Base-by-base conservation (phyloP, 805 yeast species). In the Candida awuae region DNA sequence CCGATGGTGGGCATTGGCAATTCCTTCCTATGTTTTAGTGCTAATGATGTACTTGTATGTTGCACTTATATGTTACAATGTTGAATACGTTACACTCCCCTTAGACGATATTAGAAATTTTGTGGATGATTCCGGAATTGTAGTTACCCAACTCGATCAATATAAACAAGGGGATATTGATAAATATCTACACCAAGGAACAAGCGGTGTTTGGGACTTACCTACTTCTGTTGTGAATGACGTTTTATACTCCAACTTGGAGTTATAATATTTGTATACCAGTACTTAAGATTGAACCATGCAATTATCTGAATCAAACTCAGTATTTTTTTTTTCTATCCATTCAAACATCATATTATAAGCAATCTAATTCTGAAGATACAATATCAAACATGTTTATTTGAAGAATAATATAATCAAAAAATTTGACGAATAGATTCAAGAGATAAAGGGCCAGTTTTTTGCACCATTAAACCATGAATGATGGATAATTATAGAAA, bases 201-300 rank as follows among this genome's bases (percentile, higher is more conserved):
- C 92, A 0, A 83, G 85, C 53, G 96, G 94, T 0, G 90, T 90
- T 4, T 75, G 86, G 73, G 97, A 88, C 57, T 54, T 88, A 37
- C 90, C 95, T 0, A 66, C 87, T 1, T 70, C 74, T 12, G 70
- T 76, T 33, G 90, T 81, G 1, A 80, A 83, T 51, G 69, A 70
- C 34, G 75, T 81, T 1, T 58, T 84, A 14, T 84, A 83, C 25
- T 8, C 9, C 8, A 8, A 8, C 9, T 22, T 22, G 8, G n/a
- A n/a, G n/a, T n/a, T n/a, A n/a, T n/a, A n/a, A n/a, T n/a, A n/a
- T n/a, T n/a, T n/a, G n/a, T n/a, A n/a, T n/a, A n/a, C n/a, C n/a
- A n/a, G n/a, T n/a, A n/a, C n/a, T n/a, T n/a, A n/a, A n/a, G n/a
- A n/a, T n/a, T n/a, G n/a, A n/a, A n/a, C n/a, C n/a, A n/a, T n/a